Evolutionary conservation across 805 yeast species (phyloP), one percentile per base, ranked within the genome.

Genomic region (Yamadazyma akitaensis): DNA sequence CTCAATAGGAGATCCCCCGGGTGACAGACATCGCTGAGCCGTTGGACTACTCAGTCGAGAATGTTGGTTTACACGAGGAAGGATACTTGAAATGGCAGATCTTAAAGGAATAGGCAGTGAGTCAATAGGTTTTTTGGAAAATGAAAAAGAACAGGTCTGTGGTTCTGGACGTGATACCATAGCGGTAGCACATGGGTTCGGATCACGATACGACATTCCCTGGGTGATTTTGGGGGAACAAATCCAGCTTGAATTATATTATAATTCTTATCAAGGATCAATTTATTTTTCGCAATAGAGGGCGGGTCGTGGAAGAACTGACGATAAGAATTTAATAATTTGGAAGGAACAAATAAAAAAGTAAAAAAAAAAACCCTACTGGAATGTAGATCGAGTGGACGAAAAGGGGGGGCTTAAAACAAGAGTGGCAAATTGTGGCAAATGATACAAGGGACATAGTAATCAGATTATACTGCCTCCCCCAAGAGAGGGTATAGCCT

Each of bases 71-170:
- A 37, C 39, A 14, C 26, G 41, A 25, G 57, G 67, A 12, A 63
- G 44, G 21, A 63, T 59, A 38, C 59, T 61, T 5, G 67, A 61
- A 17, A 65, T 64, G 30, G 59, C 58, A 25, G 65, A 60, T 40
- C 60, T 63, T 4, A 45, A 18, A 9, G 41, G 47, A 18, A 37
- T 28, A 19, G 40, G 51, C 41, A 34, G 50, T 32, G 50, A 47
- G 36, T 50, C 56, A 11, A 66, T 57, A 2, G 69, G 68, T 42
- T 59, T 61, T 47, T 67, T 67, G 32, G 53, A 50, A 43, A 67
- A 67, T 17, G 68, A 63, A 50, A 66, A 65, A 16, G 67, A 58
- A 25, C 44, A 45, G 24, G 24, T 16, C 26, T 24, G 40, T 13
- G 33, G 32, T 6, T 37, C 39, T 37, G 28, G 16, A 16, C 11